Evolutionary conservation across 208 protist genomes (phyloP).

Genomic region (Leishmania major): DNA sequence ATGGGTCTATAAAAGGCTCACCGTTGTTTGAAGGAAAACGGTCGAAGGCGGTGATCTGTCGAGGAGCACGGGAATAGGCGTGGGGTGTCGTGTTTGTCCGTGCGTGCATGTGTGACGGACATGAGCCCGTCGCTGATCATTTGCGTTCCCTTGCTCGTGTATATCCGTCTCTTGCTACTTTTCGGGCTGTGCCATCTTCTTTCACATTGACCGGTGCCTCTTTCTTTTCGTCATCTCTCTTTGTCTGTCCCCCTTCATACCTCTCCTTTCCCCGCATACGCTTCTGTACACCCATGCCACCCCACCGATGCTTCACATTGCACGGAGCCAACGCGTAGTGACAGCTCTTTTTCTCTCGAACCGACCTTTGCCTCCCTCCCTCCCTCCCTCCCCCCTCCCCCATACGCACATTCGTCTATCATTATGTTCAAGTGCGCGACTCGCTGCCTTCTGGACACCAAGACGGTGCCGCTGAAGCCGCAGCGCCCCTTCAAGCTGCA

Average conservation of each 20-base stretch:
- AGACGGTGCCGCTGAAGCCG: conserved; percentile 74
- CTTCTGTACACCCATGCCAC: too few species aligned
- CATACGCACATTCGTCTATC: background rate
- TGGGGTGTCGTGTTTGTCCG: background rate
- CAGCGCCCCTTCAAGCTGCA: conserved; percentile 79
- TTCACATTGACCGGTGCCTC: background rate
- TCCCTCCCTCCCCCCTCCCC: background rate
- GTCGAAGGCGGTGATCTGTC: background rate
- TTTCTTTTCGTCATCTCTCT: background rate
- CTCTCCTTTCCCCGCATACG: background rate
- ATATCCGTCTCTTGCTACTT: background rate
- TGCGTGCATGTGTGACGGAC: background rate
- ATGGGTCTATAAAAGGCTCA: background rate
- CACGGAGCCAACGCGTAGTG: background rate
- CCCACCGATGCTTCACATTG: background rate
- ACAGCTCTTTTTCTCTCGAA: conserved; percentile 7
- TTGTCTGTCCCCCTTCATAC: background rate
- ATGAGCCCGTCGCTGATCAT: background rate
- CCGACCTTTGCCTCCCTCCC: background rate
- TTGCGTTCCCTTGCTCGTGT: background rate
- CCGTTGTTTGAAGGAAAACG: background rate
- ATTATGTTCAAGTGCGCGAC: conserved; percentile 72
- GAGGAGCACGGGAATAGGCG: background rate
- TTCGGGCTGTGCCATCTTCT: background rate
- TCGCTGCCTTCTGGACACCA: conserved; percentile 65